These are phyloP conservation scores for Penstemon davidsonii DNA, from an alignment of 257 asterid species.

Conservation along the genomic window DNA sequence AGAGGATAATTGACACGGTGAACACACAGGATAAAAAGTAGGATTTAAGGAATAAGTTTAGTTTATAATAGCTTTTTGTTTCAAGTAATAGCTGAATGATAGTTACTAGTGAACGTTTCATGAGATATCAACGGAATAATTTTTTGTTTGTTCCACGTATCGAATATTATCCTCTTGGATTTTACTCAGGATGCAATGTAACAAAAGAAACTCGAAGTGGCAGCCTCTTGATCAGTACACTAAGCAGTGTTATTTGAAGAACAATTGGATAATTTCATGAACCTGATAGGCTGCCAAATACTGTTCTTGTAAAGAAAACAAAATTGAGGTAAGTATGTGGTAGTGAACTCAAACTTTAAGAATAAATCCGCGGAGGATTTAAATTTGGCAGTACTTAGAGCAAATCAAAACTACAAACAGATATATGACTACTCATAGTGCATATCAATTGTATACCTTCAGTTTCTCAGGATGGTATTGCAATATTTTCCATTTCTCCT, in stretches of 20 bases:
- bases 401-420: no score
- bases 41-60: constrained; percentile 6
- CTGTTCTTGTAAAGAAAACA: constrained; percentile 2
- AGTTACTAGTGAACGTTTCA: constrained; percentile 4
- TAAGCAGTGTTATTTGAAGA: no score
- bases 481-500: no score
- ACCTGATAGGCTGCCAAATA: background rate
- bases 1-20: background rate
- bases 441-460: no score
- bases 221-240: no score
- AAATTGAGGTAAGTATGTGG: constrained; percentile 1
- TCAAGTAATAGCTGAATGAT: constrained; percentile 19
- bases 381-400: background rate
- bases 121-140: no score
- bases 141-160: no score
- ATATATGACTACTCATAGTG: no score
- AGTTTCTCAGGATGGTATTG: no score
- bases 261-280: background rate
- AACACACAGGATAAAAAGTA: constrained; percentile 9
- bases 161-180: background rate
- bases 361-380: background rate
- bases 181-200: background rate
- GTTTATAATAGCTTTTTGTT: background rate
- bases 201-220: no score
- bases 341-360: background rate